Evolutionary conservation across 306 rosid species (phyloP).

Genomic region (Mimosa bimucronata): DNA sequence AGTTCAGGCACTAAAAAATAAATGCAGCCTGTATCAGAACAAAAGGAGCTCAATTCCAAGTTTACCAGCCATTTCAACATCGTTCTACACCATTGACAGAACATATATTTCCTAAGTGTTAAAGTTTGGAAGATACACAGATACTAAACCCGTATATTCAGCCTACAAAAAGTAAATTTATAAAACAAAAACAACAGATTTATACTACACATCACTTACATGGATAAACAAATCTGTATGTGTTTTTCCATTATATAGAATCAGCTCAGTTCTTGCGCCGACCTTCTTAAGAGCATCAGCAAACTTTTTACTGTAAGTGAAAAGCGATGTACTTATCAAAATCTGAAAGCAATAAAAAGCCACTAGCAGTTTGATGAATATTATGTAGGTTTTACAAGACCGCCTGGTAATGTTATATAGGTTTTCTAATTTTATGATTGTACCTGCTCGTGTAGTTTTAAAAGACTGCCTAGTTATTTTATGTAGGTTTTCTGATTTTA

Average conservation of each 20-base stretch:
- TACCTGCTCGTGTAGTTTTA: no score
- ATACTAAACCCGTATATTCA: background rate
- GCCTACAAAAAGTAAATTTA: background rate
- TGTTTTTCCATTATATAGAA: conserved; percentile 67
- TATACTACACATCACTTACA: conserved; percentile 49
- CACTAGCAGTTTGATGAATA: conserved; percentile 1
- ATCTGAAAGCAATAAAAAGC: conserved; percentile 15
- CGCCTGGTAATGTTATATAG: no score
- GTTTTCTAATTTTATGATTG: no score
- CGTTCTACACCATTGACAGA: background rate
- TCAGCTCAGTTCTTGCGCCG: conserved; percentile 71
- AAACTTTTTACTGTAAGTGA: conserved; percentile 77
- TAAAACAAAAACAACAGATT: background rate
- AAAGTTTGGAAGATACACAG: background rate
- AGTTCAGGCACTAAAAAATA: background rate
- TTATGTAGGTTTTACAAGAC: no score
- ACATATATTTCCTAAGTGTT: background rate
- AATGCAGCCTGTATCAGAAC: background rate
- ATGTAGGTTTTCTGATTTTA: no score
- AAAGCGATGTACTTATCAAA: conserved; percentile 36
- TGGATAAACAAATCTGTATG: conserved; percentile 98
- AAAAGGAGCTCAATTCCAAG: conserved; percentile 10
- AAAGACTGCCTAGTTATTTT: no score
- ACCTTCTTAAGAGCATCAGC: conserved; percentile 59
- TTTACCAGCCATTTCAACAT: background rate